Evolutionary conservation across 2,329 filamentous ascomycete genomes (phyloP).

Genomic region (Colletotrichum chlorophyti): DNA sequence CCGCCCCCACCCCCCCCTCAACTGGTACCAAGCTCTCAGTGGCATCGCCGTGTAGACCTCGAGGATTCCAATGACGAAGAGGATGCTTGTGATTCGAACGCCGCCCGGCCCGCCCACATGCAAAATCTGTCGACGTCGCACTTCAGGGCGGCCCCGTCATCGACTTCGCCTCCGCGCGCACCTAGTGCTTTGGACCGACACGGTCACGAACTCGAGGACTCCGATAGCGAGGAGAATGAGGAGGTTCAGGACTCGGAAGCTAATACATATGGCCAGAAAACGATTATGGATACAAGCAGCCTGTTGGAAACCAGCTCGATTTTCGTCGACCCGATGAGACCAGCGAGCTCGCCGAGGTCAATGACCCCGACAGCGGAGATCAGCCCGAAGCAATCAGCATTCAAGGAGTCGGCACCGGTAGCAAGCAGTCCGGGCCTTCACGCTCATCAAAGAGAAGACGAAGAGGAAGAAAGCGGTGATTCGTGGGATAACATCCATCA

Average conservation of each 20-base stretch:
- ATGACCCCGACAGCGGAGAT: background rate
- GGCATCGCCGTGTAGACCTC: background rate
- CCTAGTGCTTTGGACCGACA: conserved; percentile 4
- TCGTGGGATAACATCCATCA: conserved; percentile 22
- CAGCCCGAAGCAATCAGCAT: background rate
- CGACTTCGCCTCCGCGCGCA: conserved; percentile 13
- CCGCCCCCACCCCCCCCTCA: conserved; percentile 12
- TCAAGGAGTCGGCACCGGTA: conserved; percentile 5
- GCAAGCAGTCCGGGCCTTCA: conserved; percentile 15
- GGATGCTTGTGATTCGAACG: conserved; percentile 18
- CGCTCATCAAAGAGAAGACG: conserved; percentile 25
- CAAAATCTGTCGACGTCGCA: conserved; percentile 23
- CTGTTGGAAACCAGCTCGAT: conserved; percentile 3
- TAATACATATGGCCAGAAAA: conserved; percentile 22
- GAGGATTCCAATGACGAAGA: conserved; percentile 15
- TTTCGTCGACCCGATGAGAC: background rate
- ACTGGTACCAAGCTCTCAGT: conserved; percentile 6
- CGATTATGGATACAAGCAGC: conserved; percentile 3
- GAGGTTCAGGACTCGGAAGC: conserved; percentile 15
- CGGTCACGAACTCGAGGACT: conserved; percentile 11
- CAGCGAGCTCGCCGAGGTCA: background rate
- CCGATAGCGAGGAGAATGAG: conserved; percentile 17
- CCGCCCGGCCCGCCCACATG: conserved; percentile 14
- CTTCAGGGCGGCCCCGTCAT: background rate
- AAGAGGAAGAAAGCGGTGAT: conserved; percentile 28